Evolutionary conservation across 2,329 filamentous ascomycete genomes (phyloP).

Genomic region (Epichloe gansuensis): DNA sequence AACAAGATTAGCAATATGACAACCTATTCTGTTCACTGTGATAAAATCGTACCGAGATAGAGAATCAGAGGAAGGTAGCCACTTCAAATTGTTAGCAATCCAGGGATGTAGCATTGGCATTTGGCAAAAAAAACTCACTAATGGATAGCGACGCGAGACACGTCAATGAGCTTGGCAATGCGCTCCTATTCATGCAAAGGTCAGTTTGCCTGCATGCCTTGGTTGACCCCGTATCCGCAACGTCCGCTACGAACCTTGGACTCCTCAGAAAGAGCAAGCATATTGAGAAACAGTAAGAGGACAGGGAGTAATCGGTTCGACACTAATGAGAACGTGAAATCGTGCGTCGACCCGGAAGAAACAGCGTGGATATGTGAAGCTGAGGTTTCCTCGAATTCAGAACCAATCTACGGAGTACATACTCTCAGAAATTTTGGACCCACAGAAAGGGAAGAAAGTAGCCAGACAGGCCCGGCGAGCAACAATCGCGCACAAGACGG

Average conservation of each 20-base stretch:
- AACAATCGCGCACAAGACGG: constrained; percentile 10
- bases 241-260: constrained; percentile 56
- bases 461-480: background rate
- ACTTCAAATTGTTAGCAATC: constrained; percentile 37
- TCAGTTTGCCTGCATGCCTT: background rate
- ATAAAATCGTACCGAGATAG: constrained; percentile 62
- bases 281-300: constrained; percentile 21
- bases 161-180: constrained; percentile 91
- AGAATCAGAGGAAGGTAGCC: constrained; percentile 94
- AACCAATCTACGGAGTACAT: background rate
- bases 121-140: constrained; percentile 49
- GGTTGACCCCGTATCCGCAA: background rate
- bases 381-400: background rate
- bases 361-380: background rate
- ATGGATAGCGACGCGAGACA: constrained; percentile 86
- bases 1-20: constrained; percentile 13
- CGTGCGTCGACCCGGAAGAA: background rate
- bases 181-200: constrained; percentile 55
- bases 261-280: constrained; percentile 78
- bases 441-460: background rate
- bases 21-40: background rate
- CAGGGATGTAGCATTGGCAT: background rate
- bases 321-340: background rate
- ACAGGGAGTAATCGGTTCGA: background rate
- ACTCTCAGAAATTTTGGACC: constrained; percentile 4